A percentile compares a stretch with the other conserved stretches of the same genome.
Conservation (phyloP, 192 early-diverging fungal genomes). For the Podila verticillata region DNA sequence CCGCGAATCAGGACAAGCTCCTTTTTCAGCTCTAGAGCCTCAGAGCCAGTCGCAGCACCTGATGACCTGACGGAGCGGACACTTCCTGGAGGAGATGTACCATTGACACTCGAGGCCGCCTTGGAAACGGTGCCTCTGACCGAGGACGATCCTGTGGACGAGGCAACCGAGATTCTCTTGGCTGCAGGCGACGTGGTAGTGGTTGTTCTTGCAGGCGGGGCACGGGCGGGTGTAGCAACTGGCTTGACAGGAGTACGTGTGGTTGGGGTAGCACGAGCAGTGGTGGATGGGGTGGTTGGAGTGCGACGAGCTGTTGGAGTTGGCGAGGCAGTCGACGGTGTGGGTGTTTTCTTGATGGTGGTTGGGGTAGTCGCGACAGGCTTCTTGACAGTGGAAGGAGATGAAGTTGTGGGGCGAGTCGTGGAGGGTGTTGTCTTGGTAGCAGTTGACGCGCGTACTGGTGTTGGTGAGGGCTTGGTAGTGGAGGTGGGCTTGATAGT, state of each 20-base stretch:
- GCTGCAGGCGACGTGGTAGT: slow-evolving; percentile 11
- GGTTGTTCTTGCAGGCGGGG: slow-evolving; percentile 4
- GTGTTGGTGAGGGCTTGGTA: slow-evolving; percentile 2
- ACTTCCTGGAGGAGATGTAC: slow-evolving; percentile 29
- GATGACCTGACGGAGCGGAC: slow-evolving; percentile 37
- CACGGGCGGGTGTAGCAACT: background rate
- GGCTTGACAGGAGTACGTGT: background rate
- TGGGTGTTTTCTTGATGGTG: background rate
- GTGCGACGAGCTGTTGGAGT: background rate
- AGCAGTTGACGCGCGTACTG: background rate
- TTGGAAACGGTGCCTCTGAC: slow-evolving; percentile 12
- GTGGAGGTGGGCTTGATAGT: slow-evolving; percentile 14
- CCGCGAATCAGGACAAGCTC: slow-evolving; percentile 38
- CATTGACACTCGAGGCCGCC: slow-evolving; percentile 9
- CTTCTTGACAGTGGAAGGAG: background rate
- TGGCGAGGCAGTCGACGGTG: background rate
- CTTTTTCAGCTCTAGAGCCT: slow-evolving; percentile 42
- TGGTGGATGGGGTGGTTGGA: background rate
- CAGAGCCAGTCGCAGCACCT: slow-evolving; percentile 30
- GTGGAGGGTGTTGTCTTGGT: slow-evolving; percentile 15
- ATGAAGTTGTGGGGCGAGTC: background rate
- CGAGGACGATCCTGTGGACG: background rate
- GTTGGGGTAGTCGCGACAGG: background rate
- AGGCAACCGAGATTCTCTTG: slow-evolving; percentile 14
- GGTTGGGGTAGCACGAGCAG: background rate